These are phyloP conservation scores for Madurella mycetomatis DNA, from an alignment of 2,329 filamentous ascomycete species.

Conservation along the genomic window DNA sequence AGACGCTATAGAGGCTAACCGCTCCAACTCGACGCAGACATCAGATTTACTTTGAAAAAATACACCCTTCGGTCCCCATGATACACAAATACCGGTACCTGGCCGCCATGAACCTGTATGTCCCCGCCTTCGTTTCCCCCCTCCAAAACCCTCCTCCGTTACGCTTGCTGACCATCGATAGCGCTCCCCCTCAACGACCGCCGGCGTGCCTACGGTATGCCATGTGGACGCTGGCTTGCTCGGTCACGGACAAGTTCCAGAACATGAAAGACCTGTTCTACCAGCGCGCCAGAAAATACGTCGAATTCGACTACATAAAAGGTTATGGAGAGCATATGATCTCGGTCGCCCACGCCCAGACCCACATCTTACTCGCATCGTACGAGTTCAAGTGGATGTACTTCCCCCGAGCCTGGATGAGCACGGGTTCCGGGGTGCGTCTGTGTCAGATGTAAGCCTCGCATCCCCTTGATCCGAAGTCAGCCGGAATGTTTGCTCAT, in stretches of 20 bases:
- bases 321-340: slow-evolving; percentile 88
- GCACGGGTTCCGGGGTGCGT: slow-evolving; percentile 74
- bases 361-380: slow-evolving; percentile 70
- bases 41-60: slow-evolving; percentile 83
- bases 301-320: slow-evolving; percentile 84
- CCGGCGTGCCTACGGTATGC: slow-evolving; percentile 87
- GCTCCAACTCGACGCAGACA: slow-evolving; percentile 47
- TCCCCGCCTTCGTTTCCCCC: slow-evolving; percentile 1
- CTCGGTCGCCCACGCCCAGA: slow-evolving; percentile 79
- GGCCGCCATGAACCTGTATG: slow-evolving; percentile 77
- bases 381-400: slow-evolving; percentile 99
- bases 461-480: not conserved
- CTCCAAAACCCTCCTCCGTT: not conserved
- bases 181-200: slow-evolving; percentile 76
- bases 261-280: slow-evolving; percentile 86
- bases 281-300: slow-evolving; percentile 80
- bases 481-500: not conserved
- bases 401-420: slow-evolving; percentile 94
- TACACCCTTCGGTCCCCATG: slow-evolving; percentile 81
- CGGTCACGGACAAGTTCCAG: slow-evolving; percentile 74
- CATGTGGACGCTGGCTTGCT: slow-evolving; percentile 93
- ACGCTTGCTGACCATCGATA: slow-evolving; percentile 27
- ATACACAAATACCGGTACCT: slow-evolving; percentile 85
- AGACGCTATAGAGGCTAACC: slow-evolving; percentile 8
- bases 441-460: slow-evolving; percentile 70